phyloP scores from a whole-genome alignment of 2,329 filamentous ascomycete species.

The Boeremia exigua region DNA sequence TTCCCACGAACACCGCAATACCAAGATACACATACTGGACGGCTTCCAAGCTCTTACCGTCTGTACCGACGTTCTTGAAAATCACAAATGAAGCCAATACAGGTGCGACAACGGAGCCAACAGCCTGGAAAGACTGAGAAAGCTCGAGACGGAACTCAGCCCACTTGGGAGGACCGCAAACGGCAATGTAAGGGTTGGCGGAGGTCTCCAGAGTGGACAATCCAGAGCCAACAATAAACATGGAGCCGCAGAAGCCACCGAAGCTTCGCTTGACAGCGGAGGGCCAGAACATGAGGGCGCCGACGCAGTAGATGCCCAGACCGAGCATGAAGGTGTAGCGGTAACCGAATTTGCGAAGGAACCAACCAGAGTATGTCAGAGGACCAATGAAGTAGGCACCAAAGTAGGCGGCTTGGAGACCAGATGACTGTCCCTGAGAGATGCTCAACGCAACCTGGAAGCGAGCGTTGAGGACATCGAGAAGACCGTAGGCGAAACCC shows the following conservation, averaged over 20 bases:
- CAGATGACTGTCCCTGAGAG: constrained; percentile 63
- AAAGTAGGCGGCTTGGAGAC: constrained; percentile 70
- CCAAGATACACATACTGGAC: constrained; percentile 85
- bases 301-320: constrained; percentile 69
- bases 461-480: constrained; percentile 54
- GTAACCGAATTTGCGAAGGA: constrained; percentile 77
- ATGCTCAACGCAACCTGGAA: constrained; percentile 53
- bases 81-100: constrained; percentile 76
- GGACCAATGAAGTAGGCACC: constrained; percentile 64
- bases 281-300: constrained; percentile 85
- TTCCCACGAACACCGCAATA: constrained; percentile 73
- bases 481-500: constrained; percentile 56
- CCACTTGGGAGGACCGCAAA: constrained; percentile 76
- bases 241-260: constrained; percentile 72
- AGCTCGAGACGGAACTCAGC: constrained; percentile 79
- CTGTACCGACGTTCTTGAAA: constrained; percentile 68
- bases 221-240: constrained; percentile 77
- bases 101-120: constrained; percentile 76
- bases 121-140: constrained; percentile 78
- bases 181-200: constrained; percentile 76
- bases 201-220: constrained; percentile 77
- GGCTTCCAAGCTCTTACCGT: constrained; percentile 63
- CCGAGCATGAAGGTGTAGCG: constrained; percentile 81
- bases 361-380: constrained; percentile 60
- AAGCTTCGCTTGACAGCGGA: constrained; percentile 76